A percentile compares a stretch with the other conserved stretches of the same genome.
Conservation (phyloP, 805 yeast genomes). For the Starmera pachycereana region DNA sequence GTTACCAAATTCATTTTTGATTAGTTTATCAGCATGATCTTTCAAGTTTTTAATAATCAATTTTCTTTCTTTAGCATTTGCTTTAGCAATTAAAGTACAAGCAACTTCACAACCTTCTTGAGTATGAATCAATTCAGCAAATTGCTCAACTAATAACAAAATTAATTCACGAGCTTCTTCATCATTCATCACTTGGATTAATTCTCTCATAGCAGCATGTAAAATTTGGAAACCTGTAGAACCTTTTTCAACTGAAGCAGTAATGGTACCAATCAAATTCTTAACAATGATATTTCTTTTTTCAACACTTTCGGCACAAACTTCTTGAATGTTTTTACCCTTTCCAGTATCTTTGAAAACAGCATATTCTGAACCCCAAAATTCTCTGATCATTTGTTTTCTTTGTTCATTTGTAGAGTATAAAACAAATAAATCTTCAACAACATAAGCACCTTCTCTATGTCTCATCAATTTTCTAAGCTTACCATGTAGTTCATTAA, state of each 20-base stretch:
- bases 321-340: slow-evolving; percentile 52
- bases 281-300: slow-evolving; percentile 65
- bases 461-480: slow-evolving; percentile 90
- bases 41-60: slow-evolving; percentile 60
- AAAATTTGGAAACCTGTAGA: slow-evolving; percentile 92
- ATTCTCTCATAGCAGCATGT: slow-evolving; percentile 94
- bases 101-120: slow-evolving; percentile 93
- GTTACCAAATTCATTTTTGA: slow-evolving; percentile 82
- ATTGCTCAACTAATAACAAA: slow-evolving; percentile 75
- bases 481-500: slow-evolving; percentile 83
- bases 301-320: slow-evolving; percentile 58
- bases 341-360: slow-evolving; percentile 71
- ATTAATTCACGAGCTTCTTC: slow-evolving; percentile 71
- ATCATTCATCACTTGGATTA: slow-evolving; percentile 58
- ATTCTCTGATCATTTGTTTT: slow-evolving; percentile 87
- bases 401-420: slow-evolving; percentile 80
- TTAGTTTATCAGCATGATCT: slow-evolving; percentile 64
- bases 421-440: slow-evolving; percentile 82
- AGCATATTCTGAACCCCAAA: slow-evolving; percentile 95
- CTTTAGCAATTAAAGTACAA: slow-evolving; percentile 63
- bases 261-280: slow-evolving; percentile 74
- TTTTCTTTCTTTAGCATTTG: slow-evolving; percentile 91
- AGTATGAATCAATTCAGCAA: slow-evolving; percentile 93
- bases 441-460: slow-evolving; percentile 96
- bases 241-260: slow-evolving; percentile 89